Evolutionary conservation across 306 rosid genomes (phyloP).

Genomic region (Crotalaria pallida): DNA sequence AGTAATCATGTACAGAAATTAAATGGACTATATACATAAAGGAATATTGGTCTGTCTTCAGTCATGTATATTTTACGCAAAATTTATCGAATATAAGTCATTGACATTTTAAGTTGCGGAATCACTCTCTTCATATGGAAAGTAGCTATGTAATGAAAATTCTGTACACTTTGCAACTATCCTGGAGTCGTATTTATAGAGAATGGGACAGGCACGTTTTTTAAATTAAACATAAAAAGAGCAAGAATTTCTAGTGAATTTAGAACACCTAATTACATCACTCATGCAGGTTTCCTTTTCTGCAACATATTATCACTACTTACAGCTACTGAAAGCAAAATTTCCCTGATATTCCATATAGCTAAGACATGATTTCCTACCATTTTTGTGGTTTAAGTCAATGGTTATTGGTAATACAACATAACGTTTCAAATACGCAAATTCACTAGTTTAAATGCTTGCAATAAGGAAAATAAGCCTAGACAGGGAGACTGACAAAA

Average conservation of each 20-base stretch:
- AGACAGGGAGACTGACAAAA: background rate
- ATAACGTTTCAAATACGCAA: background rate
- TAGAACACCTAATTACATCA: constrained; percentile 1
- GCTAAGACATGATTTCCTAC: background rate
- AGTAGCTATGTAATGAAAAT: background rate
- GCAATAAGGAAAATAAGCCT: background rate
- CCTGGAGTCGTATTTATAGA: background rate
- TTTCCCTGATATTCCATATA: background rate
- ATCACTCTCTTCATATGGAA: constrained; percentile 4
- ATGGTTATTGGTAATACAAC: background rate
- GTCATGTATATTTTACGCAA: background rate
- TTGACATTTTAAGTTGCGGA: background rate
- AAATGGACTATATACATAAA: background rate
- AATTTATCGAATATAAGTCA: background rate
- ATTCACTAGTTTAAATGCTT: background rate
- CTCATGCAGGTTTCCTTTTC: background rate
- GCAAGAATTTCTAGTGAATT: background rate
- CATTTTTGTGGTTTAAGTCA: background rate
- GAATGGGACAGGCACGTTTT: background rate
- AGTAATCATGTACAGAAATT: constrained; percentile 3
- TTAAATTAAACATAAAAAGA: background rate
- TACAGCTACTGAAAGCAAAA: background rate
- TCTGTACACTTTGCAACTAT: background rate
- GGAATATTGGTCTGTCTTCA: background rate
- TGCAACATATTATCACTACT: background rate